Evolutionary conservation across 2,329 filamentous ascomycete genomes (phyloP).

Genomic region (Hymenoscyphus fructigenus): DNA sequence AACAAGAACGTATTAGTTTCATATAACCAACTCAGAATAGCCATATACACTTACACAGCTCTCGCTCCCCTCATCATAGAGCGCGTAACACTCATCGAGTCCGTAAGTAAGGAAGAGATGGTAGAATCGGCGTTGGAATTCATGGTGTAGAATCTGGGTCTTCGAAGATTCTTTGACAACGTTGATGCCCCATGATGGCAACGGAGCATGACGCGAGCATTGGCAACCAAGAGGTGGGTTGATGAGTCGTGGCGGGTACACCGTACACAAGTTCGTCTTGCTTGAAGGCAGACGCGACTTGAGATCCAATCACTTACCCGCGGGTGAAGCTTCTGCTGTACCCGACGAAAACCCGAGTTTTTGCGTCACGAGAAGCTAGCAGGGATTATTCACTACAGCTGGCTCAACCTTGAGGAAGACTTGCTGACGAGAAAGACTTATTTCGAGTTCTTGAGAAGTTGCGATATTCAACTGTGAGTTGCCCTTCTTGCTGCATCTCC

Average conservation of each 20-base stretch:
- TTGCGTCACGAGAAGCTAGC: constrained; percentile 4
- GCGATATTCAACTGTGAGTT: not conserved
- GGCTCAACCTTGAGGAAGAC: not conserved
- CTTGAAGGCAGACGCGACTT: constrained; percentile 29
- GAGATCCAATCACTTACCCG: constrained; percentile 19
- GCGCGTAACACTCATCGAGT: constrained; percentile 24
- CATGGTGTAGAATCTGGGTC: constrained; percentile 27
- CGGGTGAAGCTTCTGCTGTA: not conserved
- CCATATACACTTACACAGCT: constrained; percentile 25
- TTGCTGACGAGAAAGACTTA: not conserved
- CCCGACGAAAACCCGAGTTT: not conserved
- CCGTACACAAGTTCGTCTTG: constrained; percentile 1
- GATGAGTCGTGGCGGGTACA: constrained; percentile 9
- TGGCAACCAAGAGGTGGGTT: not conserved
- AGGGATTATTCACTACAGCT: not conserved
- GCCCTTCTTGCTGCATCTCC: not conserved
- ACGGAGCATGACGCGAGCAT: constrained; percentile 36
- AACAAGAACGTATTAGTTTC: constrained; percentile 12
- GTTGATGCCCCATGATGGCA: constrained; percentile 38
- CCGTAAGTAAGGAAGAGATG: constrained; percentile 13
- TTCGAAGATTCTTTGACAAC: constrained; percentile 30
- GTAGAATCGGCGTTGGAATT: constrained; percentile 20
- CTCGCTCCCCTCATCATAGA: constrained; percentile 19
- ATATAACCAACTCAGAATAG: not conserved
- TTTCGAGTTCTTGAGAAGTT: not conserved